These are phyloP conservation scores for Syzygium oleosum DNA, from an alignment of 345 rosid species.

Conservation along the genomic window DNA sequence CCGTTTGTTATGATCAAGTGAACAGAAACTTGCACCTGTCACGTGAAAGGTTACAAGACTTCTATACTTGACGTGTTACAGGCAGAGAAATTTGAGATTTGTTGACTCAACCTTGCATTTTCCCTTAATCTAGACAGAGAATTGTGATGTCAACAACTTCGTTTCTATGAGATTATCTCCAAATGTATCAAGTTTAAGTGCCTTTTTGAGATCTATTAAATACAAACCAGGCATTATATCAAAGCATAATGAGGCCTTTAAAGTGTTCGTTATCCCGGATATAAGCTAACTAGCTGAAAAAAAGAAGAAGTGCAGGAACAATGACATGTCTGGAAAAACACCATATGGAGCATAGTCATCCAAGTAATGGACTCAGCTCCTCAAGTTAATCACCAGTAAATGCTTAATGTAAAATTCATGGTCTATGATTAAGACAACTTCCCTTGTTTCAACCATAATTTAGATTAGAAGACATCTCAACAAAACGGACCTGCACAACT, in stretches of 20 bases:
- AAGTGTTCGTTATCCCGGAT: background rate
- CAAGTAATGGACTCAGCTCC: background rate
- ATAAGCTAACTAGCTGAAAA: background rate
- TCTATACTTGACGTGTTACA: background rate
- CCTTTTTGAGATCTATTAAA: background rate
- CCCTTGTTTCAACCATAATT: background rate
- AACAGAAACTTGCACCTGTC: background rate
- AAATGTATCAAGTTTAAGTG: background rate
- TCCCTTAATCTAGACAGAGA: background rate
- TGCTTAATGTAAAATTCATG: background rate
- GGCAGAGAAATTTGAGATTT: background rate
- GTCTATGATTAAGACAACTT: background rate
- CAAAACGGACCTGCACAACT: constrained; percentile 55
- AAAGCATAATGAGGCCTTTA: background rate
- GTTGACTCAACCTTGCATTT: background rate
- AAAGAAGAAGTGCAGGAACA: background rate
- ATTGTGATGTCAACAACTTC: background rate
- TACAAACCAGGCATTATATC: background rate
- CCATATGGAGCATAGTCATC: background rate
- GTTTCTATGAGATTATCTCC: background rate
- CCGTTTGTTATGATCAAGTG: background rate
- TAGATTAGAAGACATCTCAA: background rate
- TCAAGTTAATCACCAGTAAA: background rate
- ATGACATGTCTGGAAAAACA: background rate
- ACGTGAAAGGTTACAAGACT: background rate